phyloP scores from a whole-genome alignment of 345 rosid genomes.

The Dipteronia sinensis region DNA sequence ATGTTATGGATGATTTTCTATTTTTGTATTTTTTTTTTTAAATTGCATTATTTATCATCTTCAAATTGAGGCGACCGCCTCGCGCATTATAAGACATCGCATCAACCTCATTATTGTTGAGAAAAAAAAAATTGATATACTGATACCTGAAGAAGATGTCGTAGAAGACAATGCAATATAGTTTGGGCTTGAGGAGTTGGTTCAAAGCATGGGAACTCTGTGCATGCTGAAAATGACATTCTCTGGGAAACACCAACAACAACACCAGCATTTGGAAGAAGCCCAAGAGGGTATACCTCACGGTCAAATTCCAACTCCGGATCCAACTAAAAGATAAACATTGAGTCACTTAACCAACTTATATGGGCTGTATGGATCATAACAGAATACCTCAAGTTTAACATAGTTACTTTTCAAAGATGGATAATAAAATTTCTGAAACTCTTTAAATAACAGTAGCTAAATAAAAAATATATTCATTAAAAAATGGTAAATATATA shows the following conservation, averaged over 20 bases:
- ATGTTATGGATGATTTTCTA: no score
- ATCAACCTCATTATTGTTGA: not conserved
- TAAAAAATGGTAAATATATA: constrained; percentile 6
- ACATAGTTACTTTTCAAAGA: not conserved
- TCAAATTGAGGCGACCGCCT: no score
- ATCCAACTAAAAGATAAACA: constrained; percentile 66
- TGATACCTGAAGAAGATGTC: constrained; percentile 98
- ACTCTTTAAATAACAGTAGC: not conserved
- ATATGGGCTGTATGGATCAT: not conserved
- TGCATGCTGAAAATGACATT: constrained; percentile 94
- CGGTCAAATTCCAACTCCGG: constrained; percentile 98
- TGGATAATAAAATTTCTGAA: not conserved
- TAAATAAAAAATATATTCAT: constrained; percentile 18
- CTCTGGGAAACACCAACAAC: constrained; percentile 97
- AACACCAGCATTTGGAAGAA: constrained; percentile 93
- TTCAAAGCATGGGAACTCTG: constrained; percentile 98
- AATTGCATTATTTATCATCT: no score
- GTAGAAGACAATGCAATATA: constrained; percentile 89
- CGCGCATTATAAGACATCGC: no score
- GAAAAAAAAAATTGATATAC: not conserved
- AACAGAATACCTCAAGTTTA: constrained; percentile 10
- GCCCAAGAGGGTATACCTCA: constrained; percentile 95
- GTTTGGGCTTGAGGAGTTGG: constrained; percentile 99
- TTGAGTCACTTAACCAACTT: constrained; percentile 18
- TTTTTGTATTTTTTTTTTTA: no score